phyloP scores from a whole-genome alignment of 2,329 filamentous ascomycete species.

The Penicillium expansum region DNA sequence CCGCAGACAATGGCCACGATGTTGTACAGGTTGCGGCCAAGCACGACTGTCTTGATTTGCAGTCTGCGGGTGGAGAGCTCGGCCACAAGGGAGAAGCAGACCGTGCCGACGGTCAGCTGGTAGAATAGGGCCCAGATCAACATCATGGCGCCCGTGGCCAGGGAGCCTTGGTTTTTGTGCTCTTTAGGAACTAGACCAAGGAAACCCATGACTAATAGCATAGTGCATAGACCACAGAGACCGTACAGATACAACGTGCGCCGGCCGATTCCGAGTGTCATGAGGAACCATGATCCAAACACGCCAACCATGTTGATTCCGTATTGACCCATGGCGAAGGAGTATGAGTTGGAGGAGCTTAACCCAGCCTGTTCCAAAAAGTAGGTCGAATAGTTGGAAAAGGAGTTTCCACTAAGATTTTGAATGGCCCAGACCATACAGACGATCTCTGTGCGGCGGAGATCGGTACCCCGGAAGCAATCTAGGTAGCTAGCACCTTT shows the following conservation, averaged over 20 bases:
- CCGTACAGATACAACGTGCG: conserved; percentile 74
- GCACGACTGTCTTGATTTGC: conserved; percentile 86
- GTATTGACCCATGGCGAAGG: conserved; percentile 59
- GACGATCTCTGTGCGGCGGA: conserved; percentile 73
- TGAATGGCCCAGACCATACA: conserved; percentile 66
- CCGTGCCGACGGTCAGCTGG: conserved; percentile 82
- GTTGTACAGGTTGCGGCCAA: conserved; percentile 78
- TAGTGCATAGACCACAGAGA: conserved; percentile 66
- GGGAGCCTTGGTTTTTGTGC: conserved; percentile 59
- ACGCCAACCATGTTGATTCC: conserved; percentile 75
- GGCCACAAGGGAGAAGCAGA: conserved; percentile 83
- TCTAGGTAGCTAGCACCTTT: conserved; percentile 72
- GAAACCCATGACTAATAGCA: conserved; percentile 83
- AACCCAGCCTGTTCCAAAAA: conserved; percentile 58
- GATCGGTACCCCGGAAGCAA: conserved; percentile 77
- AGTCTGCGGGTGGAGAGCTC: conserved; percentile 79
- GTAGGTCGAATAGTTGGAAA: conserved; percentile 64
- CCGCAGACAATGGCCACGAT: conserved; percentile 77
- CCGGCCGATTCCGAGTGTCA: conserved; percentile 71
- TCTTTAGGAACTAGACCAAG: conserved; percentile 67
- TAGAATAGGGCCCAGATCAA: conserved; percentile 78
- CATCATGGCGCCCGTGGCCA: conserved; percentile 85
- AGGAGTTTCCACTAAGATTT: conserved; percentile 62
- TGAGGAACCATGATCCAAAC: conserved; percentile 76
- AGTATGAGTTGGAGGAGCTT: conserved; percentile 49